A percentile compares a stretch with the other conserved stretches of the same genome.
Evolutionary conservation across 208 protist genomes (phyloP).

Genomic region (Trypanosoma congolense): DNA sequence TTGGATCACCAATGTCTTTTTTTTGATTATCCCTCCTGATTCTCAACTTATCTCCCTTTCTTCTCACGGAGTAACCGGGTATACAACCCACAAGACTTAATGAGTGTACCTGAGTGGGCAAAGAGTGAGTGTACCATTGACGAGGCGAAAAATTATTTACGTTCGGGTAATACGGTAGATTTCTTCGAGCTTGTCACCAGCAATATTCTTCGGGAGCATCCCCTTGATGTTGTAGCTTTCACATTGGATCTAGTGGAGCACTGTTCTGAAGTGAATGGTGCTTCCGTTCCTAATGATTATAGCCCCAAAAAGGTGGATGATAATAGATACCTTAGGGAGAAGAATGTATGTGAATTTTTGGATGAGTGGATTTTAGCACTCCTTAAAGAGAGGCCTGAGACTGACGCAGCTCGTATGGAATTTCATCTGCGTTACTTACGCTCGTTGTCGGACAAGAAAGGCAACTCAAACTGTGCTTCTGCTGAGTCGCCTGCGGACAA

Average conservation of each 20-base stretch:
- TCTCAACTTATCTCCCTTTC: constrained; percentile 9
- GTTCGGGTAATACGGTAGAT: constrained; percentile 72
- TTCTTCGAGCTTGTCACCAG: constrained; percentile 88
- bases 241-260: constrained; percentile 58
- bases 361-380: constrained; percentile 86
- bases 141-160: constrained; percentile 81
- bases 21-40: constrained; percentile 4
- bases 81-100: constrained; percentile 21
- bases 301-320: constrained; percentile 66
- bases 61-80: not conserved
- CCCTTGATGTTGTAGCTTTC: constrained; percentile 44
- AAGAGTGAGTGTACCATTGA: constrained; percentile 79
- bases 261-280: constrained; percentile 54
- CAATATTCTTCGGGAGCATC: constrained; percentile 62
- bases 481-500: not conserved
- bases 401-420: constrained; percentile 56
- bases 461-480: not conserved
- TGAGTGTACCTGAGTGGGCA: constrained; percentile 69
- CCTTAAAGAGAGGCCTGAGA: constrained; percentile 53
- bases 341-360: constrained; percentile 77
- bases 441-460: constrained; percentile 16
- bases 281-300: constrained; percentile 36
- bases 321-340: constrained; percentile 71
- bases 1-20: too few species aligned
- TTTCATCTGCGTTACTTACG: constrained; percentile 85